Evolutionary conservation across 2,329 filamentous ascomycete genomes (phyloP).

Genomic region (Pseudogymnoascus pannorum): DNA sequence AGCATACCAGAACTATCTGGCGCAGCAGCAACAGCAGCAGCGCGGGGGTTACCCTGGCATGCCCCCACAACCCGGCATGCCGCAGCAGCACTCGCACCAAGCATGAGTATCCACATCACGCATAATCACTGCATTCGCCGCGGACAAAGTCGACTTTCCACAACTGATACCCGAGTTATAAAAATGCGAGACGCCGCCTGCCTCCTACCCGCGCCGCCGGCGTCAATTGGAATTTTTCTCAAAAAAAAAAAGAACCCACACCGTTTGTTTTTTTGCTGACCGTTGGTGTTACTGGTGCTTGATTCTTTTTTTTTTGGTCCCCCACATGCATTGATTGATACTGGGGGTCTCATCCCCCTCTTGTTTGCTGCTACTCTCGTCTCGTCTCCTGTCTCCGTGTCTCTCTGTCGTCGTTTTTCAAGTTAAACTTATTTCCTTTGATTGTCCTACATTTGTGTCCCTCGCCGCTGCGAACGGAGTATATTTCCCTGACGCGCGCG

Average conservation of each 20-base stretch:
- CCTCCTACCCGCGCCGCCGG: neutral
- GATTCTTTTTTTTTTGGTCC: neutral
- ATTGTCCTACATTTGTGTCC: neutral
- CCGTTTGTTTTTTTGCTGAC: neutral
- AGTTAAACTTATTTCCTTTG: neutral
- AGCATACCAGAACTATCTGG: conserved; percentile 77
- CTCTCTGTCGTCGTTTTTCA: neutral
- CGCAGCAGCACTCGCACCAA: conserved; percentile 75
- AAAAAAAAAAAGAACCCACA: neutral
- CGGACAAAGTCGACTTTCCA: conserved; percentile 10
- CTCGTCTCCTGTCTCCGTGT: neutral
- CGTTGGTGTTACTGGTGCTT: neutral
- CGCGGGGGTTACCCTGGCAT: conserved; percentile 65
- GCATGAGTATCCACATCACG: conserved; percentile 41
- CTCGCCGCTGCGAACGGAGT: neutral
- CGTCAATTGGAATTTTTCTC: neutral
- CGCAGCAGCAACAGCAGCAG: conserved; percentile 64
- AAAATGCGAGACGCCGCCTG: neutral
- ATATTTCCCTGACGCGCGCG: neutral
- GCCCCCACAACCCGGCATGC: conserved; percentile 70
- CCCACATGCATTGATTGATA: neutral
- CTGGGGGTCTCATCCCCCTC: neutral
- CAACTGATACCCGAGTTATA: conserved; percentile 11
- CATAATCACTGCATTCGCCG: conserved; percentile 27
- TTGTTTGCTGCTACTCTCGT: neutral